These are phyloP conservation scores for Pseudocercospora fijiensis DNA, from an alignment of 2,329 filamentous ascomycete genomes.

Conservation along the genomic window DNA sequence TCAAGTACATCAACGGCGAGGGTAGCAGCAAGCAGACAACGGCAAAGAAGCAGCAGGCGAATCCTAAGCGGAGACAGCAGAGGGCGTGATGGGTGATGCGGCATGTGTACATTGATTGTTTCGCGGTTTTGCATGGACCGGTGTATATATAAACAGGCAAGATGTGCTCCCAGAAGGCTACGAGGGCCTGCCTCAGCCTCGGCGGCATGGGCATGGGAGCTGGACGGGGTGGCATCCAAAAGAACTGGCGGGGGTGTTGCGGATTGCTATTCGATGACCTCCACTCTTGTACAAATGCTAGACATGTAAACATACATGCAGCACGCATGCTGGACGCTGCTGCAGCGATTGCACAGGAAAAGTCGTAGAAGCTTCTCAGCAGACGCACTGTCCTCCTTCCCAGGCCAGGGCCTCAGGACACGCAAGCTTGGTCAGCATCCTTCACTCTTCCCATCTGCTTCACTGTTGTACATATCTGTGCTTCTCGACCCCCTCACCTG, in stretches of 20 bases:
- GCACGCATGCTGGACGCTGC: background rate
- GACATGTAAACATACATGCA: background rate
- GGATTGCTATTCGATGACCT: background rate
- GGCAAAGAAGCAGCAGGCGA: constrained; percentile 50
- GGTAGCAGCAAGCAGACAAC: constrained; percentile 43
- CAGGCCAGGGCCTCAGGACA: background rate
- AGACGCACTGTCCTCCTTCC: background rate
- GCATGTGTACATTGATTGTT: background rate
- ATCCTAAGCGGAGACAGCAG: constrained; percentile 44
- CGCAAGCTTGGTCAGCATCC: background rate
- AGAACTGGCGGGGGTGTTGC: background rate
- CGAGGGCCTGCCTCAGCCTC: background rate
- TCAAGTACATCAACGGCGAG: constrained; percentile 88
- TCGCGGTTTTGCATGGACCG: background rate
- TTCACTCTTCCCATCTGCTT: background rate
- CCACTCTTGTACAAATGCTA: constrained; percentile 3
- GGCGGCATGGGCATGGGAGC: background rate
- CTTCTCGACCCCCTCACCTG: background rate
- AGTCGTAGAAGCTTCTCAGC: background rate
- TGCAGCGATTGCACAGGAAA: background rate
- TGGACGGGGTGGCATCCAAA: background rate
- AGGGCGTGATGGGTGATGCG: constrained; percentile 13
- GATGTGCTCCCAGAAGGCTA: background rate
- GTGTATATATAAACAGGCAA: background rate
- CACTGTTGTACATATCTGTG: background rate